These are phyloP conservation scores for Telfairia occidentalis DNA, from an alignment of 331 rosid genomes.

Conservation along the genomic window DNA sequence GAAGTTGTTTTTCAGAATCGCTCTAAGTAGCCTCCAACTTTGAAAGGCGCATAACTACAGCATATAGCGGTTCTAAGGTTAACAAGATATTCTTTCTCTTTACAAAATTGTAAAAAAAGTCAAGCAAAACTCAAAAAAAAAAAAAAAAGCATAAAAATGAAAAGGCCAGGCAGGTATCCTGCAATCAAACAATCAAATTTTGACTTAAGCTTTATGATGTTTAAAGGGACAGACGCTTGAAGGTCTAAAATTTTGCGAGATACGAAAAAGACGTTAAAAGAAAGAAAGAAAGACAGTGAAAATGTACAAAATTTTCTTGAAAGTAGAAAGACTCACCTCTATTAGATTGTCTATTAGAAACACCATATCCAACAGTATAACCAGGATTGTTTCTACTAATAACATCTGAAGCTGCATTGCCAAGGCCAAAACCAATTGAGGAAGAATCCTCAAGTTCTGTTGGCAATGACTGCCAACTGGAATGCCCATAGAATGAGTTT, in stretches of 20 bases:
- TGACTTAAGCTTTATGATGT: not conserved
- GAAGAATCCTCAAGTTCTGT: slow-evolving; percentile 42
- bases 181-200: not conserved
- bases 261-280: not conserved
- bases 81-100: not conserved
- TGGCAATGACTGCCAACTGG: slow-evolving; percentile 47
- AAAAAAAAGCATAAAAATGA: not conserved
- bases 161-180: not conserved
- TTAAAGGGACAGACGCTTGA: not conserved
- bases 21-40: not conserved
- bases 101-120: not conserved
- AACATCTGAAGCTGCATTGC: slow-evolving; percentile 53
- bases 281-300: not conserved
- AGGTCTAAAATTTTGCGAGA: not conserved
- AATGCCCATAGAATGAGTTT: slow-evolving; percentile 33
- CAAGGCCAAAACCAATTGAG: slow-evolving; percentile 44
- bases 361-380: slow-evolving; percentile 26
- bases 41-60: not conserved
- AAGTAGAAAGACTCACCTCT: slow-evolving; percentile 31
- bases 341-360: slow-evolving; percentile 48
- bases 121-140: not conserved
- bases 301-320: not conserved
- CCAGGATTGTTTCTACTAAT: slow-evolving; percentile 44
- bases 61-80: not conserved
- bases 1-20: not conserved